These are phyloP conservation scores for Leishmania major DNA, from an alignment of 208 protist genomes.

Conservation along the genomic window DNA sequence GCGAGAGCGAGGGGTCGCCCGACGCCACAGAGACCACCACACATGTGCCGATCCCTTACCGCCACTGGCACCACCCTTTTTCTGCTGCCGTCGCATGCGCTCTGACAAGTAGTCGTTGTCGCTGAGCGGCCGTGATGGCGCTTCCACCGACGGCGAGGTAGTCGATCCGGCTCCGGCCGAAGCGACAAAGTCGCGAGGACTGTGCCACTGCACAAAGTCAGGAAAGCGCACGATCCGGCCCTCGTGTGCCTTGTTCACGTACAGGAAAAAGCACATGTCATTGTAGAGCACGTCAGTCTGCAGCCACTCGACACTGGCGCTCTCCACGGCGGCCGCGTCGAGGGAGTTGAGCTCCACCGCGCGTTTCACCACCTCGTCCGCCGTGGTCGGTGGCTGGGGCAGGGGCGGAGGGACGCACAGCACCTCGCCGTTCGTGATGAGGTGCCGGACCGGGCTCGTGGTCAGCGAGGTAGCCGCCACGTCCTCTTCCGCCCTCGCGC, in stretches of 20 bases:
- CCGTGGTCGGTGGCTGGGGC: conserved; percentile 59
- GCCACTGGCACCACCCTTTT: background rate
- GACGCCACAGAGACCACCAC: conserved; percentile 76
- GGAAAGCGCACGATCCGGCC: conserved; percentile 81
- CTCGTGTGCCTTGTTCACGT: conserved; percentile 65
- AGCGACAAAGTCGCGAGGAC: conserved; percentile 74
- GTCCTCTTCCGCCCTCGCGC: background rate
- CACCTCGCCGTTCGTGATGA: conserved; percentile 72
- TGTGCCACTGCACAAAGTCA: conserved; percentile 90
- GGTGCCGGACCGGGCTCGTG: conserved; percentile 6
- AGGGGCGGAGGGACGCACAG: conserved; percentile 58
- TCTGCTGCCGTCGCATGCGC: conserved; percentile 52
- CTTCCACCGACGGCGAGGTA: background rate
- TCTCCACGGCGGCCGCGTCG: conserved; percentile 34
- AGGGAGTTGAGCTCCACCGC: conserved; percentile 51
- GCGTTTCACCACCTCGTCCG: conserved; percentile 64
- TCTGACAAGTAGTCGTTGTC: conserved; percentile 74
- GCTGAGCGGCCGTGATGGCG: background rate
- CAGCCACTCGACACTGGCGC: conserved; percentile 41
- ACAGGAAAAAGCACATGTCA: conserved; percentile 90
- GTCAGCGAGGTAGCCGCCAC: background rate
- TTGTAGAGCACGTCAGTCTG: conserved; percentile 72
- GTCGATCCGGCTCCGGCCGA: background rate
- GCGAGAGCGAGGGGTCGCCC: conserved; percentile 56
- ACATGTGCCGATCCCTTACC: conserved; percentile 36